phyloP scores from a whole-genome alignment of 441 rosid species.

The Bruguiera hainesii region DNA sequence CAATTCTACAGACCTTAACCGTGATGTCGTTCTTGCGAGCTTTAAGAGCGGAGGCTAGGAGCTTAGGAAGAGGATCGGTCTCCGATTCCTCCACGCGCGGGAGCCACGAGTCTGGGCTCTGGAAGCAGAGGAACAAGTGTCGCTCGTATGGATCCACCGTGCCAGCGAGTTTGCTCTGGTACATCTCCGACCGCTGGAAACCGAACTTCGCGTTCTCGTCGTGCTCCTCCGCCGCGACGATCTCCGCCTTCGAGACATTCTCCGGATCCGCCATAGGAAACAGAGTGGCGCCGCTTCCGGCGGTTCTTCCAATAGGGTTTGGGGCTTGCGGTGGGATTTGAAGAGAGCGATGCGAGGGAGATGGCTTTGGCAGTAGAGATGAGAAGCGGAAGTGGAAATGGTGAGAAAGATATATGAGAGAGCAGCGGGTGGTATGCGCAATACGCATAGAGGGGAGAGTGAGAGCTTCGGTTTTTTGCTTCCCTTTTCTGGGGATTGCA shows the following conservation, averaged over 20 bases:
- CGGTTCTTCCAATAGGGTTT: not conserved
- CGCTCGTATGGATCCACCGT: conserved; percentile 70
- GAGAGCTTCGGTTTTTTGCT: not conserved
- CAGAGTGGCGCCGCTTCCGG: not conserved
- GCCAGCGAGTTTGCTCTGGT: conserved; percentile 49
- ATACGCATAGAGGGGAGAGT: conserved; percentile 13
- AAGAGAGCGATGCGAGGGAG: conserved; percentile 2
- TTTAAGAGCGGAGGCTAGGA: conserved; percentile 53
- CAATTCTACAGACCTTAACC: conserved; percentile 41
- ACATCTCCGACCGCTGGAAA: conserved; percentile 77
- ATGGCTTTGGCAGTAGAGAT: not conserved
- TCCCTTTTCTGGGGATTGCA: no score
- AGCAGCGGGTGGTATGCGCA: conserved; percentile 23
- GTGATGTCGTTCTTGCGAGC: conserved; percentile 59
- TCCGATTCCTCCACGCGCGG: conserved; percentile 60
- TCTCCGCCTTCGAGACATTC: conserved; percentile 16
- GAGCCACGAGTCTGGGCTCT: conserved; percentile 57
- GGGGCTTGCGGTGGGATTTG: conserved; percentile 7
- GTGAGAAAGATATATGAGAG: conserved; percentile 14
- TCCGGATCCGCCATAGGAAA: conserved; percentile 39
- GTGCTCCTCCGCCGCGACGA: conserved; percentile 20
- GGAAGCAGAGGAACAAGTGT: conserved; percentile 71
- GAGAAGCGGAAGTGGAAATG: not conserved
- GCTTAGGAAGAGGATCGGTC: conserved; percentile 58
- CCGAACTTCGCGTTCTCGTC: conserved; percentile 54